Evolutionary conservation across 2,329 filamentous ascomycete species (phyloP), one percentile per base, ranked within the genome.

Genomic region (Xylariaceae sp.): DNA sequence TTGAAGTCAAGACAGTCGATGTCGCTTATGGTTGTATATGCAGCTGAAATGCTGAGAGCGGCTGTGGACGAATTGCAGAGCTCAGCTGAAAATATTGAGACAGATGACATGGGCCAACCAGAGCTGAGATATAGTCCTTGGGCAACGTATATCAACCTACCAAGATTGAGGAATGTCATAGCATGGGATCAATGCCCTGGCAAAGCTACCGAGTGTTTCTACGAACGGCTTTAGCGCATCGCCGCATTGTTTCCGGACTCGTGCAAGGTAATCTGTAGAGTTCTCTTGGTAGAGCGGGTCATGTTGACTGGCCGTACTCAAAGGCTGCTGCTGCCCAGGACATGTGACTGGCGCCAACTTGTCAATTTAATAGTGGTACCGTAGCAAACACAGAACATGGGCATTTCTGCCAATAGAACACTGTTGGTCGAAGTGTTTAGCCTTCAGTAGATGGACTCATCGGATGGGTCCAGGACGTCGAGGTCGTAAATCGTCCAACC

Each of bases 401-500:
- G 41, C 35, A 38, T 38, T 7, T 27, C 4, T 27, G 22, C 22
- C 22, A 27, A 27, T 27, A 27, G 22, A 4, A 27, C 4, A 27
- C 22, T 27, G 22, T 5, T 54, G 18, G 18, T 54, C 49, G n/a
- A 49, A 54, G 48, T 38, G 47, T 56, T 45, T 58, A 58, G 4
- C 22, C 7, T 27, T 27, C 22, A 5, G 7, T 27, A 4, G 22
- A 49, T 53, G 56, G 51, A 50, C 46, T 56, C 46, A 43, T 49
- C 48, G 39, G 47, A 59, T 62, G 56, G 54, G 44, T 49, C 42
- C 54, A 39, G 42, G 51, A 52, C 35, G 42, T 47, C 42, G 42
- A 22, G 44, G 48, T 68, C 70, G 70, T 73, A 73, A 68, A 64
- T 52, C 51, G 62, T 70, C 70, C 70, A 72, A 73, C 69, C 70